Evolutionary conservation across 371 early-diverging fungal species (phyloP).

Genomic region (Mortierella polycephala): DNA sequence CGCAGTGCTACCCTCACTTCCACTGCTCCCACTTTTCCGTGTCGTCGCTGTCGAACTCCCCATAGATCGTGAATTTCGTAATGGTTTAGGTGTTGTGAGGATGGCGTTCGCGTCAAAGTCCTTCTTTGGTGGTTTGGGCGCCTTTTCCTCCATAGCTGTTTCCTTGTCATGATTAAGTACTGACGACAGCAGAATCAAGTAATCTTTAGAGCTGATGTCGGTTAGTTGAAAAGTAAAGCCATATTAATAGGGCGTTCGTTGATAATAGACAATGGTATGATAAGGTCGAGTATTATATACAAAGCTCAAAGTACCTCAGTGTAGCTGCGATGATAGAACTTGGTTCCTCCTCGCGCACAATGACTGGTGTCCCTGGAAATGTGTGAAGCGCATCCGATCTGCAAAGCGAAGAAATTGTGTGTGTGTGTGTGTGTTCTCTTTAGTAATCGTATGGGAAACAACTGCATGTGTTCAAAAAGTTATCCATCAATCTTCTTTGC

Average conservation of each 20-base stretch:
- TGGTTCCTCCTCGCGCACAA: constrained; percentile 92
- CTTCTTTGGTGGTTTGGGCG: constrained; percentile 42
- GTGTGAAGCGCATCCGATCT: constrained; percentile 69
- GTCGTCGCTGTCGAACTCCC: constrained; percentile 27
- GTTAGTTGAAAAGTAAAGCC: background rate
- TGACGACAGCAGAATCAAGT: constrained; percentile 30
- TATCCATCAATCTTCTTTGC: background rate
- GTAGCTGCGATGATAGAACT: constrained; percentile 92
- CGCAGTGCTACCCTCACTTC: constrained; percentile 39
- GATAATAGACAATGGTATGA: no score
- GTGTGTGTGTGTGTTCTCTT: background rate
- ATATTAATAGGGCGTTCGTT: background rate
- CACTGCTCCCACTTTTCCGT: constrained; percentile 35
- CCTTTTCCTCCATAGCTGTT: constrained; percentile 1
- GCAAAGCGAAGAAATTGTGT: no score
- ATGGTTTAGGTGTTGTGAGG: constrained; percentile 1
- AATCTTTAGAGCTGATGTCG: constrained; percentile 31
- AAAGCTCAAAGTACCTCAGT: constrained; percentile 59
- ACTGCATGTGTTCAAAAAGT: background rate
- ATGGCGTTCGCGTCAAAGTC: constrained; percentile 8
- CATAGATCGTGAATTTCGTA: constrained; percentile 32
- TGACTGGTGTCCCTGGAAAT: constrained; percentile 83
- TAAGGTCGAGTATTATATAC: no score
- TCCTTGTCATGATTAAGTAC: constrained; percentile 11
- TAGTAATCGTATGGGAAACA: background rate